Base-by-base conservation (phyloP, 1,139 yeast genomes). In the Torulaspora globosa region DNA sequence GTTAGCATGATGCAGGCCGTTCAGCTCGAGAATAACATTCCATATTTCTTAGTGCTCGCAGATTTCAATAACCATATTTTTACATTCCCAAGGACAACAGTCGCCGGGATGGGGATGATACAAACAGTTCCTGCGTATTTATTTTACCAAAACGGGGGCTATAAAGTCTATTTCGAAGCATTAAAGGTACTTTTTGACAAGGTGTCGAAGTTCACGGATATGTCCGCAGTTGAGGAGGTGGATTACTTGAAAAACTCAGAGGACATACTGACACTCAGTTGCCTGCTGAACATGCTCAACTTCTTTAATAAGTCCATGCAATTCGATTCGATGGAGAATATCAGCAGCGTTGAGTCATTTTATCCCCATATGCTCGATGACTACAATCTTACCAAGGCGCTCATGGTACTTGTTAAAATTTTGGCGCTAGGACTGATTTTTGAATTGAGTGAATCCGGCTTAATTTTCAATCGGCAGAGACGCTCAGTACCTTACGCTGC, bases 121-220 rank as follows among this genome's bases (percentile, higher is more conserved):
- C 62, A 69, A 37, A 76, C 82, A 0, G 60, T 79, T 0, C 72
- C 78, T 31, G 73, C 73, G 0, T 67, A 77, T 21, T 56, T 72
- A 5, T 72, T 78, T 47, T 66, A 77, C 48, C 81, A 78, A 53
- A 55, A 63, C 21, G 77, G 73, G 2, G 79, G 79, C 7, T 74
- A 69, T 54, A 45, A 49, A 30, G 19, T 56, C 8, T 62, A 62
- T 30, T 40, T 46, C 7, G 60, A 59, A 2, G 48, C 59, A 7
- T 45, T 57, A 7, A 51, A 47, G 23, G 41, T 44, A 6, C 50
- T 63, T 5, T 56, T 59, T 26, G 37, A 42, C 1, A 50, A 51
- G 14, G 39, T 59, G 39, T 44, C 56, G 29, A 48, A 46, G 6
- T 67, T 67, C 11, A 54, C 59, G 14, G 58, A 67, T 24, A 56